These are phyloP conservation scores for Closterium sp. DNA, from an alignment of 139 green algal species.

Conservation along the genomic window DNA sequence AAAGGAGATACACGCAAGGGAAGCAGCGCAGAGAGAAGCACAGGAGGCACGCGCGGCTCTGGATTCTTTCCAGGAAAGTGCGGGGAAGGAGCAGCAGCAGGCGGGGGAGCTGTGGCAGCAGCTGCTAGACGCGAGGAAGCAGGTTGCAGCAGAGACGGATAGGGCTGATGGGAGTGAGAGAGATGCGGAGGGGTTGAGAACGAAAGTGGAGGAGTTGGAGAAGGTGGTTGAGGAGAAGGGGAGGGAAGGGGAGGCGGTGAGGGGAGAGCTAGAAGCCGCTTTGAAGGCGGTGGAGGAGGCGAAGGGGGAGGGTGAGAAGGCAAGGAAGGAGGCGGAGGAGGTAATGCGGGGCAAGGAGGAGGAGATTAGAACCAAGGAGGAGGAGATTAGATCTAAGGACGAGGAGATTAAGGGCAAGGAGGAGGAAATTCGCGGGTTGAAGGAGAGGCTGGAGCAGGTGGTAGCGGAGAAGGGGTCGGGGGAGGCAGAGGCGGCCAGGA, in stretches of 20 bases:
- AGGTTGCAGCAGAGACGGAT: neutral
- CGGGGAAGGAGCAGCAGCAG: conserved; percentile 1
- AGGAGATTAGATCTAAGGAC: neutral
- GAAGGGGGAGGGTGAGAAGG: neutral
- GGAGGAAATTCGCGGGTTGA: neutral
- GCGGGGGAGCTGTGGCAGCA: conserved; percentile 4
- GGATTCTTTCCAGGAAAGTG: neutral
- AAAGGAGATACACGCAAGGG: neutral
- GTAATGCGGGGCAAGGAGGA: neutral
- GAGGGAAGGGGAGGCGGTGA: neutral
- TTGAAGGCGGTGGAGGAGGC: neutral
- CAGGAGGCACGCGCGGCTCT: neutral
- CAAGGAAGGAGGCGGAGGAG: neutral
- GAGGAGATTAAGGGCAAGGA: neutral
- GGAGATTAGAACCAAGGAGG: neutral
- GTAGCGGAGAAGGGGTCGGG: neutral
- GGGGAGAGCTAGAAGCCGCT: neutral
- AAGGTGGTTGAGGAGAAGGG: neutral
- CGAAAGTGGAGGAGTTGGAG: neutral
- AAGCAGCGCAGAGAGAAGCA: neutral
- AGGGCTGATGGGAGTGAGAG: neutral
- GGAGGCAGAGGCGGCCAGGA: neutral
- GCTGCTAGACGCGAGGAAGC: neutral
- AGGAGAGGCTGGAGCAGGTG: neutral
- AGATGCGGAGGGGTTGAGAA: neutral